Evolutionary conservation across 1,139 yeast genomes (phyloP).

Genomic region (Suhomyces terraborum): DNA sequence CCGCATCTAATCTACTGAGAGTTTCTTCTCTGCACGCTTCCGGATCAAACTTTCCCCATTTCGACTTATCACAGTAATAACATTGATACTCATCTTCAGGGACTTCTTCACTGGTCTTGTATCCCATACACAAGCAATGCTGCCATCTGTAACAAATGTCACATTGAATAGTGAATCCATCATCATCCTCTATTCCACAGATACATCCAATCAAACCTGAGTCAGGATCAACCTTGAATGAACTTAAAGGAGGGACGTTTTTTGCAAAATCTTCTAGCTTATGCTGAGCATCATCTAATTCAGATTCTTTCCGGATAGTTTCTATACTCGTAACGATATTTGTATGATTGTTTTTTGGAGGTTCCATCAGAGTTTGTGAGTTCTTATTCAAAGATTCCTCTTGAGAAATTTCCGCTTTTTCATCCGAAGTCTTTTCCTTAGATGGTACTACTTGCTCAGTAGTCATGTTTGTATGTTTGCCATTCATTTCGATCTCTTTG

Average conservation of each 20-base stretch:
- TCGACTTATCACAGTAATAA: conserved; percentile 66
- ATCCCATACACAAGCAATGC: conserved; percentile 87
- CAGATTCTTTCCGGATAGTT: neutral
- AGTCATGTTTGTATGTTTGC: too few species aligned
- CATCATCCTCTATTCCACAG: conserved; percentile 88
- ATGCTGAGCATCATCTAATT: neutral
- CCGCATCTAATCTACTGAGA: conserved; percentile 32
- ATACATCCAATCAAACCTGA: conserved; percentile 87
- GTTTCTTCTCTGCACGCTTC: conserved; percentile 38
- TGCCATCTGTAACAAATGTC: conserved; percentile 93
- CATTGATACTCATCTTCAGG: conserved; percentile 83
- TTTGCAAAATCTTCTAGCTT: neutral
- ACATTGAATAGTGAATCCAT: conserved; percentile 93
- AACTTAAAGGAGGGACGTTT: conserved; percentile 34
- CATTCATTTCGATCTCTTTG: too few species aligned
- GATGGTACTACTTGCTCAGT: too few species aligned
- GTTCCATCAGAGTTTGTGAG: too few species aligned
- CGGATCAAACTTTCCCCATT: conserved; percentile 55
- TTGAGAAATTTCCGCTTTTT: too few species aligned
- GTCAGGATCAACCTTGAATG: conserved; percentile 72
- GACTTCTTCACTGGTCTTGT: conserved; percentile 66
- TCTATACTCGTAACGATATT: neutral
- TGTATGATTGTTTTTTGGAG: too few species aligned
- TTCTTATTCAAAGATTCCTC: too few species aligned
- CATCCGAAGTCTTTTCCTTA: too few species aligned